These are phyloP conservation scores for Calocybe gambosa DNA, from an alignment of 1,284 basidiomycete genomes.

Conservation along the genomic window DNA sequence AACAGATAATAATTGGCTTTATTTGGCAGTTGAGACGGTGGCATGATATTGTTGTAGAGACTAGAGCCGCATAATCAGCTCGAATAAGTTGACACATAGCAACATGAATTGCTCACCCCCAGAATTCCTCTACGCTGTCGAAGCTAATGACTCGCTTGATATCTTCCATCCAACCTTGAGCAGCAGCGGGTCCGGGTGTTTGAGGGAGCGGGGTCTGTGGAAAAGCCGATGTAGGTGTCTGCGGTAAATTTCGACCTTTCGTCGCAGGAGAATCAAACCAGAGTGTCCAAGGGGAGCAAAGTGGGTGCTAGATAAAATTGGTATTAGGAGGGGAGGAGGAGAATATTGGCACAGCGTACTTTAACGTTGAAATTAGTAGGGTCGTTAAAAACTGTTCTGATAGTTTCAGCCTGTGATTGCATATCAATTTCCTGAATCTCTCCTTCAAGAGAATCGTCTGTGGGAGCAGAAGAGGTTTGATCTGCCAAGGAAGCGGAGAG, in stretches of 20 bases:
- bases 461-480: slow-evolving; percentile 33
- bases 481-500: slow-evolving; percentile 64
- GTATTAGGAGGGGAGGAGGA: slow-evolving; percentile 11
- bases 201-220: slow-evolving; percentile 67
- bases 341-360: slow-evolving; percentile 34
- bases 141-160: slow-evolving; percentile 93
- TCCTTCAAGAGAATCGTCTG: slow-evolving; percentile 46
- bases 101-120: slow-evolving; percentile 65
- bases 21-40: slow-evolving; percentile 89
- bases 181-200: slow-evolving; percentile 63
- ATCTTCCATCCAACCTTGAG: slow-evolving; percentile 94
- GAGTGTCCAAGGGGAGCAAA: slow-evolving; percentile 92
- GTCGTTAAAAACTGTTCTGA: slow-evolving; percentile 88
- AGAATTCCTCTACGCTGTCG: slow-evolving; percentile 95
- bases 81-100: neutral
- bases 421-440: slow-evolving; percentile 79
- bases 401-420: slow-evolving; percentile 73
- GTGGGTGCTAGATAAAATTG: slow-evolving; percentile 61
- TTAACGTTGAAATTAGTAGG: slow-evolving; percentile 90
- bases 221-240: slow-evolving; percentile 75
- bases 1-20: slow-evolving; percentile 99
- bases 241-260: slow-evolving; percentile 82
- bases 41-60: slow-evolving; percentile 96
- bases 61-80: slow-evolving; percentile 32
- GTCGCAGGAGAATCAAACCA: slow-evolving; percentile 94